These are phyloP conservation scores for Pseudonitzschia multistriata DNA, from an alignment of 108 stramenopile species.

Conservation along the genomic window DNA sequence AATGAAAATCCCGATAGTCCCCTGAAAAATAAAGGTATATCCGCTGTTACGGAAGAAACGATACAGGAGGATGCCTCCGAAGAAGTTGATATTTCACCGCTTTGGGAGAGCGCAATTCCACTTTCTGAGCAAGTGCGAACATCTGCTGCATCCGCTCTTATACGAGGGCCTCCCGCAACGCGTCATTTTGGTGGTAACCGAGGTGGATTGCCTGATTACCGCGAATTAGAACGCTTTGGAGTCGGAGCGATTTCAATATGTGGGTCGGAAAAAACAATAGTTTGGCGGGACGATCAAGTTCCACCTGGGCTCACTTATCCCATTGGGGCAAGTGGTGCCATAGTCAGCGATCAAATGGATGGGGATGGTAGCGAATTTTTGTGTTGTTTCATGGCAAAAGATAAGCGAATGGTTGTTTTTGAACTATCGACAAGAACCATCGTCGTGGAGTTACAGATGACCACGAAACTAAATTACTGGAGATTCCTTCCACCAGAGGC, in stretches of 20 bases:
- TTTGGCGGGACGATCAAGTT: slow-evolving; percentile 67
- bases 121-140: slow-evolving; percentile 70
- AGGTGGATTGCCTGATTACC: slow-evolving; percentile 62
- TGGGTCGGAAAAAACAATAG: slow-evolving; percentile 86
- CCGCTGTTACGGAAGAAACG: not conserved
- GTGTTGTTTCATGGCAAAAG: slow-evolving; percentile 88
- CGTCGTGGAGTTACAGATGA: slow-evolving; percentile 90
- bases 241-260: slow-evolving; percentile 82
- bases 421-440: slow-evolving; percentile 74
- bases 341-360: slow-evolving; percentile 82
- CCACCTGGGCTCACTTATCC: slow-evolving; percentile 81
- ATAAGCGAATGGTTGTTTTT: slow-evolving; percentile 84
- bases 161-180: slow-evolving; percentile 84
- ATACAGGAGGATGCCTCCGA: slow-evolving; percentile 23
- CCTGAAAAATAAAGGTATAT: not conserved
- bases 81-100: slow-evolving; percentile 31
- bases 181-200: slow-evolving; percentile 89
- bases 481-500: slow-evolving; percentile 83
- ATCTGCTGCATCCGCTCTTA: slow-evolving; percentile 78
- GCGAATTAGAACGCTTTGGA: slow-evolving; percentile 53
- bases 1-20: not conserved
- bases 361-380: slow-evolving; percentile 79
- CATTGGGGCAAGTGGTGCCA: slow-evolving; percentile 85
- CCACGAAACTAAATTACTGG: slow-evolving; percentile 91
- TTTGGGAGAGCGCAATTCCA: slow-evolving; percentile 55